Base-by-base conservation (phyloP, 805 yeast genomes). In the Suhomyces faveliae region DNA sequence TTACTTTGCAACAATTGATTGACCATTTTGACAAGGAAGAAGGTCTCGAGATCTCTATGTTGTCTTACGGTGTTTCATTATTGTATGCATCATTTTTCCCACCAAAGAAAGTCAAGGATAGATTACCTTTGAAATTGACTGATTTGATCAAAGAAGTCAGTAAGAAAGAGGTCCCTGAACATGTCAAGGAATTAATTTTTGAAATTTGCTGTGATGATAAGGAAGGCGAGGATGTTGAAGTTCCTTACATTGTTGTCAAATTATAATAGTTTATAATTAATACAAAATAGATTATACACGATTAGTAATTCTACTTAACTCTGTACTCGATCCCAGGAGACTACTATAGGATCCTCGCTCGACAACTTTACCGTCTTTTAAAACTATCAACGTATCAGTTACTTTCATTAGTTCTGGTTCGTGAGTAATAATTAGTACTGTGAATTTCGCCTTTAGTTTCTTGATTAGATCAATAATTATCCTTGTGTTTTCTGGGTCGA, bases 21-120 rank as follows among this genome's bases (percentile, higher is more conserved):
- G 85, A 84, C 49, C 76, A 85, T 58, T 94, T 94, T 69, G 78
- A 87, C 63, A 74, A 83, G 50, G 76, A 88, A 46, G 96, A 94
- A 68, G 96, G 95, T 1, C 77, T 94, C 52, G 90, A 85, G 55
- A 81, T 94, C 46, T 78, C 94, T 13, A 94, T 94, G 99, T 73
- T 94, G 54, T 89, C 97, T 0, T 83, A 88, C 60, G 97, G 91
- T 47, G 96, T 88, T 37, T 85, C 96, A 1, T 75, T 94, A 54
- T 76, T 94, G 57, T 94, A 88, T 64, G 98, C 98, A 2, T 85
- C 91, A 3, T 94, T 94, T 76, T 87, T 85, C 78, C 96, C 97
- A 24, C 89, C 95, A 15, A 85, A 87, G 76, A 94, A 94, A 71
- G 71, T 86, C 47, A 82, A 86, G 64, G 96, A 89, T 51, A 82